Conservation (phyloP, 108 stramenopile genomes). For the Cyclotella atomus region DNA sequence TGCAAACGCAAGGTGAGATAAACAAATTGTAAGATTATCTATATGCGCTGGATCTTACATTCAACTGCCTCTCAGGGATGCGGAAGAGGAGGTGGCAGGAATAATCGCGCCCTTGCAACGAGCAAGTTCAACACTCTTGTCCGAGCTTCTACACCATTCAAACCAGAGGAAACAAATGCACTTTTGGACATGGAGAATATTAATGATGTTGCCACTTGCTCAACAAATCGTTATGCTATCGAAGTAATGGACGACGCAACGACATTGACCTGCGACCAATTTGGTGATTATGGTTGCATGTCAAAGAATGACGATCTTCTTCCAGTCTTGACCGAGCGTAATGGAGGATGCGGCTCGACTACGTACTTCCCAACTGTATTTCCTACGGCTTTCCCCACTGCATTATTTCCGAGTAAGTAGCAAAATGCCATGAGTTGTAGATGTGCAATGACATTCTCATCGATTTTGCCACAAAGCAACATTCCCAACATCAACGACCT, state of each 20-base stretch:
- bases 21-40: no score
- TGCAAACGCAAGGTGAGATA: no score
- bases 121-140: constrained; percentile 9
- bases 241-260: not conserved
- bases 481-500: not conserved
- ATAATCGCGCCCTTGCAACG: not conserved
- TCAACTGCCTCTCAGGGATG: not conserved
- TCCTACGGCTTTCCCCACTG: not conserved
- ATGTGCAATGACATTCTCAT: not conserved
- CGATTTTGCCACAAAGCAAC: not conserved
- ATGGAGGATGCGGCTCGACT: not conserved
- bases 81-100: not conserved
- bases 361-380: not conserved
- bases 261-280: constrained; percentile 8
- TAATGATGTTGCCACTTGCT: constrained; percentile 13
- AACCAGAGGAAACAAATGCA: constrained; percentile 11
- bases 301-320: constrained; percentile 5
- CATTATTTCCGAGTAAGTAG: not conserved
- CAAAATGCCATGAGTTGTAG: not conserved
- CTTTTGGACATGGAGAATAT: constrained; percentile 10
- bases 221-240: constrained; percentile 20
- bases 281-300: not conserved
- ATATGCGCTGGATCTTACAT: no score
- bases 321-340: not conserved
- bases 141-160: constrained; percentile 1